A percentile compares a stretch with the other conserved stretches of the same genome.
phyloP scores from a whole-genome alignment of 73 alveolate species.

The Paramecium sonneborni region DNA sequence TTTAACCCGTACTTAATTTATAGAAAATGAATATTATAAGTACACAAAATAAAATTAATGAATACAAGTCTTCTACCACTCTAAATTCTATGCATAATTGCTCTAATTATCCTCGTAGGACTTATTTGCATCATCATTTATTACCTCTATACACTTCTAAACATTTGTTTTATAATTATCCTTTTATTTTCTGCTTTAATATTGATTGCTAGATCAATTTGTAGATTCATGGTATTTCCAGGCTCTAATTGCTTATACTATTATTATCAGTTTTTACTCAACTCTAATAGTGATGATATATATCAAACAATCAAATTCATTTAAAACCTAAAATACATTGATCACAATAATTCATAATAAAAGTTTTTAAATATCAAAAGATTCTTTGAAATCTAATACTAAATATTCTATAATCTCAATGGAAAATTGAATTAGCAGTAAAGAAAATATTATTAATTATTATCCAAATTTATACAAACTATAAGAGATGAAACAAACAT shows the following conservation, averaged over 20 bases:
- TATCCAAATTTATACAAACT: neutral
- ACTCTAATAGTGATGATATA: neutral
- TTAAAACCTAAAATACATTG: neutral
- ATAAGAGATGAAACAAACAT: neutral
- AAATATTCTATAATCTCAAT: neutral
- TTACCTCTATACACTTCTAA: no score
- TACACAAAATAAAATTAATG: neutral
- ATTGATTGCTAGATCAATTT: neutral
- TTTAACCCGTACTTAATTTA: conserved; percentile 44
- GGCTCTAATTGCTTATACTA: neutral
- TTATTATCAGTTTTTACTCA: neutral
- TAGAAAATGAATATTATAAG: neutral
- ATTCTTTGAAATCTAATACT: neutral
- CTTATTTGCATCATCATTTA: neutral
- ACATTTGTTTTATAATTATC: neutral
- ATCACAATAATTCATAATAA: neutral
- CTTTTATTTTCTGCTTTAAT: neutral
- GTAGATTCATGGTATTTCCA: neutral
- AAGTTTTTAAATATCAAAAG: neutral
- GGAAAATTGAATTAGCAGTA: neutral
- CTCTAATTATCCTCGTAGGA: neutral
- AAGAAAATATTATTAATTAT: neutral
- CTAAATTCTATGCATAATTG: neutral
- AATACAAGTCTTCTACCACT: neutral
- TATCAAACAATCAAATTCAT: neutral